Evolutionary conservation across 139 green algal species (phyloP).

Genomic region (Coelastrella sp.): DNA sequence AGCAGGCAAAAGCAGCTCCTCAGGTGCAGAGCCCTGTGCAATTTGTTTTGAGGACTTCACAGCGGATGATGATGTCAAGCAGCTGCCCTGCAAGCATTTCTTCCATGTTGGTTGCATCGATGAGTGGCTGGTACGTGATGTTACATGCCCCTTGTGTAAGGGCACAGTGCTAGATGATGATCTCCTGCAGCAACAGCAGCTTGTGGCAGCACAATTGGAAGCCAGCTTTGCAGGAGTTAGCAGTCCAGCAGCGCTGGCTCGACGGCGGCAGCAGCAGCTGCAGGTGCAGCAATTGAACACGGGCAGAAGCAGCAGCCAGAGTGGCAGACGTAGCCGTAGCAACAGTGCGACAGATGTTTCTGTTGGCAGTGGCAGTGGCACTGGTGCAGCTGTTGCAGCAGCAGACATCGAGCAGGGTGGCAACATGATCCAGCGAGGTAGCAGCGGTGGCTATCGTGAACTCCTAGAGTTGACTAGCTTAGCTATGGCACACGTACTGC

Average conservation of each 20-base stretch:
- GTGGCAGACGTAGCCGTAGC: background rate
- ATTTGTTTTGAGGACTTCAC: slow-evolving; percentile 42
- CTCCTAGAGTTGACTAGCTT: too few species aligned
- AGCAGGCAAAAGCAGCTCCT: background rate
- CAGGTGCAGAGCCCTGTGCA: slow-evolving; percentile 19
- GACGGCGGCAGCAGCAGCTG: background rate
- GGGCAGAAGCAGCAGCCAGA: background rate
- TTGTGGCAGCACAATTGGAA: background rate
- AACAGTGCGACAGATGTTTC: background rate
- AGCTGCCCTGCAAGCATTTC: slow-evolving; percentile 36
- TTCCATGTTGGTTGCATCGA: slow-evolving; percentile 33
- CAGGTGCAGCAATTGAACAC: too few species aligned
- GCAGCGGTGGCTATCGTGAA: too few species aligned
- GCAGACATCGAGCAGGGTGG: too few species aligned
- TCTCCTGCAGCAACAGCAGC: slow-evolving; percentile 12
- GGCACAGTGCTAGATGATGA: slow-evolving; percentile 1
- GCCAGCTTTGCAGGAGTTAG: background rate
- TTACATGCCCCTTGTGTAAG: slow-evolving; percentile 35
- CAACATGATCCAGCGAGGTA: too few species aligned
- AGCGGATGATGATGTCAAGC: slow-evolving; percentile 31
- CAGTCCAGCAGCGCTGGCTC: too few species aligned
- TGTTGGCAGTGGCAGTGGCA: background rate
- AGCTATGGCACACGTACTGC: too few species aligned
- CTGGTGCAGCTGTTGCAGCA: too few species aligned
- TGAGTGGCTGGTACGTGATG: slow-evolving; percentile 21